Evolutionary conservation across 352 stramenopile species (phyloP), one percentile per base, ranked within the genome.

Genomic region (Pythium brachiatum): DNA sequence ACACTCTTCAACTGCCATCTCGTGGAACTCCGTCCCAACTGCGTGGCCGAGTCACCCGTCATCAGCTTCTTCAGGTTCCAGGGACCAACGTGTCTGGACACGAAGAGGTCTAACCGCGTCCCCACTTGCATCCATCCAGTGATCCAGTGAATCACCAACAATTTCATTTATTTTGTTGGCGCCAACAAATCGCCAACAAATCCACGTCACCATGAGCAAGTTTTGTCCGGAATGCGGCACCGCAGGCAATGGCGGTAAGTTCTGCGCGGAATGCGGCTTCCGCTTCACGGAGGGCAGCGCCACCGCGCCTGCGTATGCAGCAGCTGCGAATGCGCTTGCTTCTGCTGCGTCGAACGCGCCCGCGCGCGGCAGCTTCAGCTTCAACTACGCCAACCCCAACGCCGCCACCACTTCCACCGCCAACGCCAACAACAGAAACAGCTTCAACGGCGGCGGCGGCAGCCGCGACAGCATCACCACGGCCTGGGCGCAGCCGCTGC

Each of bases 211-310:
- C 56, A 86, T 86, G 79, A 51, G 60, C 55, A 84, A 84, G 65
- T 84, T 84, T 60, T 88, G 79, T 64, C 54, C 75, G n/a, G 70
- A 88, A 55, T 88, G 79, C 56, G 76, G 76, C 68, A 71, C 79
- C 38, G 54, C 73, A 57, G 73, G 68, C 60, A 76, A 64, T 9
- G 72, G 77, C 60, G 76, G 75, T 64, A 81, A 76, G 65, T 89
- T 89, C 70, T 89, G 80, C 69, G 68, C 75, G 50, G 78, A 89
- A 65, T 89, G 80, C 62, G 80, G 80, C 69, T 69, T 70, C 2
- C 69, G 72, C 53, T 81, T 79, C 57, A 62, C 63, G 2, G 62
- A 76, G 15, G 62, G 34, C 62, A 38, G n/a, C 41, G 15, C 53
- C 9, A 27, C 44, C 13, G 27, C 58, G 9, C 26, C 11, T 9